A percentile compares a stretch with the other conserved stretches of the same genome.
These are phyloP conservation scores for Dothistroma pini DNA, from an alignment of 2,329 filamentous ascomycete species.

Conservation along the genomic window DNA sequence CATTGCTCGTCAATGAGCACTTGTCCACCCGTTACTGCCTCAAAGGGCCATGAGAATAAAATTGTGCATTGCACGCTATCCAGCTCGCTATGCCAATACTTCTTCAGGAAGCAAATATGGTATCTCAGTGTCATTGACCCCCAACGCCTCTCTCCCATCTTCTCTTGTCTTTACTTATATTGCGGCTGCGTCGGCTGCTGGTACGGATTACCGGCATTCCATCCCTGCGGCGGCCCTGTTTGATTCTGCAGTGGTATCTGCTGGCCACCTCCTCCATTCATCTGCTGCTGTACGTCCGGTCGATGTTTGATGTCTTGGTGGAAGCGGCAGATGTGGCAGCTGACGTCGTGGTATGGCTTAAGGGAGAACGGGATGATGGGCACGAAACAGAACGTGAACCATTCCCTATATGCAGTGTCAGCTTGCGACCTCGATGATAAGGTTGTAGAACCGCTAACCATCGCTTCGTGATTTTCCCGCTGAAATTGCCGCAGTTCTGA, in stretches of 20 bases:
- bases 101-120: neutral
- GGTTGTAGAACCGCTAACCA: constrained; percentile 34
- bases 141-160: constrained; percentile 13
- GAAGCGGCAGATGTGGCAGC: constrained; percentile 73
- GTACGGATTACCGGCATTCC: constrained; percentile 24
- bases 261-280: constrained; percentile 28
- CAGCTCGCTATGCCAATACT: neutral
- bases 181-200: constrained; percentile 12
- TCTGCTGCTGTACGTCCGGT: constrained; percentile 38
- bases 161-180: constrained; percentile 5
- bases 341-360: constrained; percentile 56
- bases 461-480: constrained; percentile 43
- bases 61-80: neutral
- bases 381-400: constrained; percentile 60
- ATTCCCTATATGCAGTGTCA: constrained; percentile 40
- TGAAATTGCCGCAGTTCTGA: constrained; percentile 51
- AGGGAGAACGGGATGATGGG: constrained; percentile 68
- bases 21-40: too few species aligned
- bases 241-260: constrained; percentile 35
- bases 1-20: too few species aligned
- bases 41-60: neutral
- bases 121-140: neutral
- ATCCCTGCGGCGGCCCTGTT: constrained; percentile 24
- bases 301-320: constrained; percentile 55
- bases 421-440: constrained; percentile 14